phyloP scores from a whole-genome alignment of 768 basidiomycete genomes.

The Phlegmacium glaucopus region DNA sequence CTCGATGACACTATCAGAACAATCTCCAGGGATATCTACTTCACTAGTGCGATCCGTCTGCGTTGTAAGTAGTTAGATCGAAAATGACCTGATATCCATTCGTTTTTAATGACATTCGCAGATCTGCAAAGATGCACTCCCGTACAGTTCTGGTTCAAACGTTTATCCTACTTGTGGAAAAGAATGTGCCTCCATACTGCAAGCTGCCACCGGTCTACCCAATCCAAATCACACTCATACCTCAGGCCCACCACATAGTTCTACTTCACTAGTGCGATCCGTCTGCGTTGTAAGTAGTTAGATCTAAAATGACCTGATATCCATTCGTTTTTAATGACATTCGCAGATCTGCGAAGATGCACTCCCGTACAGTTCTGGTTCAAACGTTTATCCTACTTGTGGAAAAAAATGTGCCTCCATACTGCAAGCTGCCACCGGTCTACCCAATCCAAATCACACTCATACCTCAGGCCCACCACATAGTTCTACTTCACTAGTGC shows the following conservation, averaged over 20 bases:
- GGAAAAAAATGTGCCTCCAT: slow-evolving; percentile 18
- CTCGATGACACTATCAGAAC: background rate
- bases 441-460: background rate
- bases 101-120: background rate
- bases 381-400: slow-evolving; percentile 17
- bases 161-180: slow-evolving; percentile 19
- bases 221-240: background rate
- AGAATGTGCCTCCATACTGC: slow-evolving; percentile 15
- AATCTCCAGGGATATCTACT: background rate
- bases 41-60: background rate
- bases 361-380: slow-evolving; percentile 8
- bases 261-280: background rate
- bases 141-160: slow-evolving; percentile 8
- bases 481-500: background rate
- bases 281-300: background rate
- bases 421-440: slow-evolving; percentile 1
- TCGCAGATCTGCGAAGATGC: slow-evolving; percentile 10
- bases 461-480: background rate
- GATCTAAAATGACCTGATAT: background rate
- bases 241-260: no score
- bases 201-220: background rate
- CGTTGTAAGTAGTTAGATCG: background rate
- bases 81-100: slow-evolving; percentile 1
- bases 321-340: background rate
- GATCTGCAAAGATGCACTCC: slow-evolving; percentile 11